Evolutionary conservation across 805 yeast genomes (phyloP), one percentile per base, ranked within the genome.

Genomic region (Metschnikowia aberdeeniae): DNA sequence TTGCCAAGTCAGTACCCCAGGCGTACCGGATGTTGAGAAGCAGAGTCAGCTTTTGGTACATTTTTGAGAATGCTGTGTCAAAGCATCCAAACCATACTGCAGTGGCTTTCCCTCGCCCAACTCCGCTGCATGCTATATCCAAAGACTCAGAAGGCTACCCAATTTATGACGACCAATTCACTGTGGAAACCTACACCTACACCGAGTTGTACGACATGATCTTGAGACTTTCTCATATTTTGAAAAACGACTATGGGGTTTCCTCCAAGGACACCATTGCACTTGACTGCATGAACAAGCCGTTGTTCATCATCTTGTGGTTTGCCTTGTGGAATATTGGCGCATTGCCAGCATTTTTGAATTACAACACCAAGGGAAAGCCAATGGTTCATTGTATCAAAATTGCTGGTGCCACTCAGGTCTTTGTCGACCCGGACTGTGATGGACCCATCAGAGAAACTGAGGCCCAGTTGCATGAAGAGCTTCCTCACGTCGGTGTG

Each of bases 281-380:
- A 0, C 57, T 92, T 36, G 84, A 83, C 57, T 84, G 80, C 59
- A 84, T 86, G 58, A 90, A 90, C 64, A 88, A 85, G 60, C 96
- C 96, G 2, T 68, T 89, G 50, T 87, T 86, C 56, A 65, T 90
- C 12, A 74, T 89, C 43, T 60, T 86, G 34, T 87, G 96, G 95
- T 73, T 86, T 44, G 86, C 96, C 0, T 66, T 86, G 39, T 90
- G 97, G 97, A 86, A 88, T 57, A 73, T 90, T 43, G 97, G 97
- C 35, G 96, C 96, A 1, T 64, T 75, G 7, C 97, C 97, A 0
- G 89, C 96, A 0, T 85, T 92, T 55, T 68, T 92, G 57, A 90
- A 90, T 67, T 87, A 82, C 67, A 90, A 89, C 62, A 73, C 84
- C 40, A 72, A 75, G 42, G 89, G 88, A 22, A 73, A 75, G 42